These are phyloP conservation scores for Lolium multiflorum DNA, from an alignment of 176 grass and related monocot genomes.

Conservation along the genomic window DNA sequence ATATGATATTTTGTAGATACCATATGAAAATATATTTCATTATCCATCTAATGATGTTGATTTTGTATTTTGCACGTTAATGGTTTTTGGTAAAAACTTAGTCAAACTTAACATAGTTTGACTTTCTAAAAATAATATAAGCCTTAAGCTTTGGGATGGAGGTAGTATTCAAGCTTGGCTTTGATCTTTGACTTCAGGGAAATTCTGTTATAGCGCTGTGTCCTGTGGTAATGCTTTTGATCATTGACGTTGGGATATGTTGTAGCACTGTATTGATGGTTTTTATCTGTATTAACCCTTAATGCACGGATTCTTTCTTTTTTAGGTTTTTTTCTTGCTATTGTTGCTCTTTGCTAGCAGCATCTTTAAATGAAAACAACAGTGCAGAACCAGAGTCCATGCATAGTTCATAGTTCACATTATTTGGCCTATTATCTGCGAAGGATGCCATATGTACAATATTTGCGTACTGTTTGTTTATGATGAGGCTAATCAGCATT, in stretches of 20 bases:
- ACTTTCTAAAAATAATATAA: no score
- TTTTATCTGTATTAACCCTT: neutral
- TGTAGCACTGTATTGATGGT: neutral
- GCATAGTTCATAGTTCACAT: neutral
- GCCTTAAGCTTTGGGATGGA: no score
- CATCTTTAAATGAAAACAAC: conserved; percentile 5
- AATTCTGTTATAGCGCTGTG: neutral
- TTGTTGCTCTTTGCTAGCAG: neutral
- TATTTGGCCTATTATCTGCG: neutral
- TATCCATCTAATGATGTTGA: no score
- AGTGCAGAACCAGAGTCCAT: neutral
- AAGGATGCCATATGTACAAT: neutral
- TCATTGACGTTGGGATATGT: neutral
- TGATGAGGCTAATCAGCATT: neutral
- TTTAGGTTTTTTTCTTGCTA: conserved; percentile 18
- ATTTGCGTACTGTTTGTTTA: neutral
- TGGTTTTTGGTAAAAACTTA: no score
- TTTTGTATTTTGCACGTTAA: no score
- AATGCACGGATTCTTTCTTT: neutral
- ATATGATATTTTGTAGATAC: no score
- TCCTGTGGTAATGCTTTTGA: neutral
- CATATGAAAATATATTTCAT: no score
- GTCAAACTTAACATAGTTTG: no score
- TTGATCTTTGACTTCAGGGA: neutral
- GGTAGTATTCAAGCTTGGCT: neutral